Percentiles rank a stretch among this genome's conserved stretches.
These are phyloP conservation scores for Penicillium lagena DNA, from an alignment of 495 filamentous ascomycete genomes.

Conservation along the genomic window DNA sequence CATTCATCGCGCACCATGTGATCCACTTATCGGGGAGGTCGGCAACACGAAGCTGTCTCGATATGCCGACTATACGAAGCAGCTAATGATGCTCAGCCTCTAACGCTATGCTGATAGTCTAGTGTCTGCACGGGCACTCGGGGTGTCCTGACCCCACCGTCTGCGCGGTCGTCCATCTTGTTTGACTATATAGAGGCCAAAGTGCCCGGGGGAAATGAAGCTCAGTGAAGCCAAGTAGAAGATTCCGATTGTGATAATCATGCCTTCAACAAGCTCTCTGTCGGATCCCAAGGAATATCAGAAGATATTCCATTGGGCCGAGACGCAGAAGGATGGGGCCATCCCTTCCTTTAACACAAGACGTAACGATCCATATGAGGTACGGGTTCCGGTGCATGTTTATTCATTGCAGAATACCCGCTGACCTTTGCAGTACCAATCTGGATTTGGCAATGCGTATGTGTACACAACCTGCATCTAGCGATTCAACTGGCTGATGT, in stretches of 20 bases:
- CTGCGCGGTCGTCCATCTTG: not conserved
- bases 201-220: not conserved
- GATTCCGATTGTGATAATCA: conserved; percentile 3
- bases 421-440: conserved; percentile 40
- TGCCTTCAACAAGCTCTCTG: conserved; percentile 21
- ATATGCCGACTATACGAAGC: conserved; percentile 11
- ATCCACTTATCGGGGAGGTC: conserved; percentile 12
- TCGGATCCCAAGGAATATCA: conserved; percentile 42
- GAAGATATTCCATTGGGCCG: conserved; percentile 53
- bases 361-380: conserved; percentile 48
- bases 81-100: conserved; percentile 3
- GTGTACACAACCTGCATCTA: conserved; percentile 14
- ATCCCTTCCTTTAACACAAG: conserved; percentile 42
- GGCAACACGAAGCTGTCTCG: conserved; percentile 9
- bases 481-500: conserved; percentile 21
- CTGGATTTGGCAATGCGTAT: conserved; percentile 48
- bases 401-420: not conserved
- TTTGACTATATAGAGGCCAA: conserved; percentile 6
- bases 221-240: too few relatives aligned
- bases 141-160: conserved; percentile 2
- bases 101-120: not conserved
- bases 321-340: conserved; percentile 45
- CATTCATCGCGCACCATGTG: conserved; percentile 5
- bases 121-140: not conserved
- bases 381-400: conserved; percentile 8